Percentiles rank a stretch among this genome's conserved stretches.
These are phyloP conservation scores for Sporothrix phasma DNA, from an alignment of 2,329 filamentous ascomycete species.

Conservation along the genomic window DNA sequence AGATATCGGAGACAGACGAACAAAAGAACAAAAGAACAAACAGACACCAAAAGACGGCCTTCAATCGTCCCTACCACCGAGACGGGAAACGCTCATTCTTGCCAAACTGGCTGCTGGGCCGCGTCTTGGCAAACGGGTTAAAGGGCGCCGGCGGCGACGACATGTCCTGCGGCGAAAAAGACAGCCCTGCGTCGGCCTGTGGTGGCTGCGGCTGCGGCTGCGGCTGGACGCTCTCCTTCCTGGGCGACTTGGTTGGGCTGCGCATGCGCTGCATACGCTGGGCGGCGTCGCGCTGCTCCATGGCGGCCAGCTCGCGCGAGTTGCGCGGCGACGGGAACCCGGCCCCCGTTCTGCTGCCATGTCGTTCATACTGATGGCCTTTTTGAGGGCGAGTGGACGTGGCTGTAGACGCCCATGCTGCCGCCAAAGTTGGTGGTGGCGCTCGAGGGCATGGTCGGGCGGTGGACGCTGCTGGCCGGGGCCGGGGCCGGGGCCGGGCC, in stretches of 20 bases:
- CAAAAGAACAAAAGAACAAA: neutral
- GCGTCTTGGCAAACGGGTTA: slow-evolving; percentile 33
- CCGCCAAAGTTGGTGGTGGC: slow-evolving; percentile 46
- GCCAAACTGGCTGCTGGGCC: slow-evolving; percentile 26
- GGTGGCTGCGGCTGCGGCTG: neutral
- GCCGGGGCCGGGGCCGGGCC: too few relatives aligned
- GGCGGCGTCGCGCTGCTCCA: slow-evolving; percentile 38
- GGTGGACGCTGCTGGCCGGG: slow-evolving; percentile 15
- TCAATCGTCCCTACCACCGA: slow-evolving; percentile 14
- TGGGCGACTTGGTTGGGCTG: slow-evolving; percentile 18
- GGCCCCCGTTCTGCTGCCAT: slow-evolving; percentile 28
- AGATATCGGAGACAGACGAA: too few relatives aligned
- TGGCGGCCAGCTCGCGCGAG: slow-evolving; percentile 51
- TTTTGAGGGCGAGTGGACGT: slow-evolving; percentile 78
- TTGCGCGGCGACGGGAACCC: slow-evolving; percentile 43
- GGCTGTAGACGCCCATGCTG: slow-evolving; percentile 68
- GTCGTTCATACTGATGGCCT: slow-evolving; percentile 55
- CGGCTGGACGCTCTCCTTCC: slow-evolving; percentile 22
- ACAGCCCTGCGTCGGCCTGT: slow-evolving; percentile 2
- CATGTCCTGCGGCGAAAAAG: slow-evolving; percentile 7
- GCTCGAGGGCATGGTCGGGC: slow-evolving; percentile 16
- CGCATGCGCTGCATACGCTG: slow-evolving; percentile 27
- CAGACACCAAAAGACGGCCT: neutral
- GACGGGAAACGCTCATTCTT: slow-evolving; percentile 35
- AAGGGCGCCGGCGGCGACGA: slow-evolving; percentile 18